A percentile compares a stretch with the other conserved stretches of the same genome.
Conservation (phyloP, 495 filamentous ascomycete species). For the Parachaetomium inaequale region DNA sequence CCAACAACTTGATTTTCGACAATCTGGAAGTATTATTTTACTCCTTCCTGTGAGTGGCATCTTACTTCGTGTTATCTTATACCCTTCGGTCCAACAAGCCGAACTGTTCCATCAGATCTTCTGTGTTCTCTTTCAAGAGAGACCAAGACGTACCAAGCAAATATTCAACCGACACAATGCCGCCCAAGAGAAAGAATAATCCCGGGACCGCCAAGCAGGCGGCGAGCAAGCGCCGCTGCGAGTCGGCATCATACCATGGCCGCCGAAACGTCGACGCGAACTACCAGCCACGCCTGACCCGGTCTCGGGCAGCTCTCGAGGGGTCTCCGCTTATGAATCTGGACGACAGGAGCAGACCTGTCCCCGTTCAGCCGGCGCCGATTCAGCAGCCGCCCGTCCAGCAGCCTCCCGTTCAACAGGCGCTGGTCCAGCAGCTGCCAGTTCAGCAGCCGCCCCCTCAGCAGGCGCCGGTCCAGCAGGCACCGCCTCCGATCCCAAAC, state of each 20-base stretch:
- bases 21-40: neutral
- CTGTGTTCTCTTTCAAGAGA: no score
- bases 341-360: neutral
- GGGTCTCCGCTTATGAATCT: constrained; percentile 5
- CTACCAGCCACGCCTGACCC: neutral
- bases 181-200: neutral
- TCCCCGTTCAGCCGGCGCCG: rapidly evolving
- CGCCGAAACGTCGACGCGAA: neutral
- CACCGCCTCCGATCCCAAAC: no score
- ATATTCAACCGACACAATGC: neutral
- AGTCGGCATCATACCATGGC: neutral
- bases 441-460: no score
- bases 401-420: no score
- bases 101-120: neutral
- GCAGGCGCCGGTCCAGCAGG: no score
- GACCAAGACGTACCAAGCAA: neutral
- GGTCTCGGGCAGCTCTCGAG: constrained; percentile 7
- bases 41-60: neutral
- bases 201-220: neutral
- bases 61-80: neutral
- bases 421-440: no score
- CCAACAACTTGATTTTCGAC: neutral
- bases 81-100: neutral
- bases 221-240: neutral
- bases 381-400: no score